Percentiles rank a stretch among this genome's conserved stretches.
These are phyloP conservation scores for Ustilago nuda DNA, from an alignment of 1,284 basidiomycete species.

Conservation along the genomic window DNA sequence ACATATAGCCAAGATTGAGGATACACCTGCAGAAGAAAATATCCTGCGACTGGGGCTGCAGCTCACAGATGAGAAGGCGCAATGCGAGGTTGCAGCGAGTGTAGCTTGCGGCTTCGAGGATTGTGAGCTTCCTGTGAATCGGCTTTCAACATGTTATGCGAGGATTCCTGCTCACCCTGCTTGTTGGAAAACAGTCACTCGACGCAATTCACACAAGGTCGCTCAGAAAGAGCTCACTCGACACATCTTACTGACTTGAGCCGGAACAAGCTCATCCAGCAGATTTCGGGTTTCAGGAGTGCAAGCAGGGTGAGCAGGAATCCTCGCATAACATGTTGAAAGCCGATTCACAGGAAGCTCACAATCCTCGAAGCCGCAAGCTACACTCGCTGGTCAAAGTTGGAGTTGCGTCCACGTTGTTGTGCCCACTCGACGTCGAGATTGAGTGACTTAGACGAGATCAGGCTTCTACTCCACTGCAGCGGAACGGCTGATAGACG, in stretches of 20 bases:
- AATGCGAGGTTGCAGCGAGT: background rate
- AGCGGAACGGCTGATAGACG: constrained; percentile 3
- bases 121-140: background rate
- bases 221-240: too few species aligned
- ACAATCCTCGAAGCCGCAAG: background rate
- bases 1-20: background rate
- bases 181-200: too few species aligned
- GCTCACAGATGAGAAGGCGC: background rate
- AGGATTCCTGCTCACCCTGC: too few species aligned
- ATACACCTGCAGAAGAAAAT: background rate
- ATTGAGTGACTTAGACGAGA: background rate
- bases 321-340: too few species aligned
- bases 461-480: constrained; percentile 1
- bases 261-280: too few species aligned
- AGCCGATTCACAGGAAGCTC: too few species aligned
- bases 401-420: constrained; percentile 2
- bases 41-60: background rate
- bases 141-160: background rate
- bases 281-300: too few species aligned
- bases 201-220: too few species aligned
- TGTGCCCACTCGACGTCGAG: background rate
- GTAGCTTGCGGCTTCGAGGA: background rate
- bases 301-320: too few species aligned
- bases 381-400: background rate
- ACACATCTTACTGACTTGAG: too few species aligned